A percentile compares a stretch with the other conserved stretches of the same genome.
phyloP scores from a whole-genome alignment of 495 filamentous ascomycete genomes.

The Parathielavia appendiculata region DNA sequence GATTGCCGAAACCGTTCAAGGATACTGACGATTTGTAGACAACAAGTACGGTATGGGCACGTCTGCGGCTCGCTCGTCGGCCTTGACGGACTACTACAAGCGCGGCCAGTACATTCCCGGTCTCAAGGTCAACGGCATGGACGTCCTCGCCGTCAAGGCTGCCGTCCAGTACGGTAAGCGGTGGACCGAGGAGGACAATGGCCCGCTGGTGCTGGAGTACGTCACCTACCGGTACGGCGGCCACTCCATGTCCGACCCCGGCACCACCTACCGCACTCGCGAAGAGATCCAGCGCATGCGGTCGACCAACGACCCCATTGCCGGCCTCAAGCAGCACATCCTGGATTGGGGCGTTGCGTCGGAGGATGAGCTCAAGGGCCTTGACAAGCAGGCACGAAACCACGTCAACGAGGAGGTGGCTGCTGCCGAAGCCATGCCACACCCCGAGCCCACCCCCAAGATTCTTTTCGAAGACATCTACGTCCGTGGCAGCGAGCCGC shows the following conservation, averaged over 20 bases:
- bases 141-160: constrained; percentile 95
- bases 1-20: background rate
- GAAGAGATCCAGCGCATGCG: constrained; percentile 99
- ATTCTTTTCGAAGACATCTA: constrained; percentile 97
- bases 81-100: constrained; percentile 99
- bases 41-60: constrained; percentile 99
- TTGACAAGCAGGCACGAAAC: constrained; percentile 86
- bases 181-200: constrained; percentile 72
- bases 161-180: constrained; percentile 89
- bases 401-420: constrained; percentile 87
- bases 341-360: constrained; percentile 87
- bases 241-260: constrained; percentile 98
- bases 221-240: constrained; percentile 99
- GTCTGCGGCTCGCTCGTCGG: constrained; percentile 85
- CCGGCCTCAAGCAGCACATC: constrained; percentile 95
- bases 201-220: constrained; percentile 94
- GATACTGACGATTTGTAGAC: constrained; percentile 50
- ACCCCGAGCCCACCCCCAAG: constrained; percentile 68
- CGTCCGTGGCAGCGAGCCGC: constrained; percentile 82
- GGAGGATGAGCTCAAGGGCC: constrained; percentile 93
- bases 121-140: constrained; percentile 99
- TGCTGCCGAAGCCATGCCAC: constrained; percentile 77
- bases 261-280: constrained; percentile 97
- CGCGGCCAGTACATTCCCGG: constrained; percentile 99
- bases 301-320: constrained; percentile 95